Conservation (phyloP, 371 early-diverging fungal species). For the Lichtheimia corymbifera region DNA sequence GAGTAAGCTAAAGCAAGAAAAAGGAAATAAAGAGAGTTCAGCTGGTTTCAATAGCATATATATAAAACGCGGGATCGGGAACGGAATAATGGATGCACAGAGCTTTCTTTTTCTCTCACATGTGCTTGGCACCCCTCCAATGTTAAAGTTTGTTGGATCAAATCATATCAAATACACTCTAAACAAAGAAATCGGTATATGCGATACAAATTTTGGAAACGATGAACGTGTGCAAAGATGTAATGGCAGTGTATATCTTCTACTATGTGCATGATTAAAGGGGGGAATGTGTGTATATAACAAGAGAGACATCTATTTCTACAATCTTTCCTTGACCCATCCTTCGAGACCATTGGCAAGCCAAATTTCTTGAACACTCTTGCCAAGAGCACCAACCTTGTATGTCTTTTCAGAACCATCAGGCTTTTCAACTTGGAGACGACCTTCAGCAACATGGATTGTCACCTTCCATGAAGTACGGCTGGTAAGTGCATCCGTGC, state of each 20-base stretch:
- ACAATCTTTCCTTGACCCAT: constrained; percentile 75
- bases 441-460: constrained; percentile 57
- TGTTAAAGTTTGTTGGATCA: too few species aligned
- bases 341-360: constrained; percentile 90
- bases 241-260: not conserved
- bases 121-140: too few species aligned
- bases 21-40: too few species aligned
- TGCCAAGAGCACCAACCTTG: constrained; percentile 75
- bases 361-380: constrained; percentile 91
- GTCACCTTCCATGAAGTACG: constrained; percentile 75
- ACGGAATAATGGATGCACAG: too few species aligned
- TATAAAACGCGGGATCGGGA: too few species aligned
- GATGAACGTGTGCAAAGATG: not conserved
- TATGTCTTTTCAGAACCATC: constrained; percentile 55
- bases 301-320: constrained; percentile 4
- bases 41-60: too few species aligned
- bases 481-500: constrained; percentile 56
- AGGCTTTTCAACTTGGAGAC: constrained; percentile 46
- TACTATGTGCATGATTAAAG: not conserved
- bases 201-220: not conserved
- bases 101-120: too few species aligned
- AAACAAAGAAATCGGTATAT: too few species aligned
- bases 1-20: too few species aligned
- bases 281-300: not conserved
- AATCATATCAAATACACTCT: too few species aligned